Percentiles rank a stretch among this genome's conserved stretches.
phyloP scores from a whole-genome alignment of 306 rosid species.

The Begonia loranthoides region DNA sequence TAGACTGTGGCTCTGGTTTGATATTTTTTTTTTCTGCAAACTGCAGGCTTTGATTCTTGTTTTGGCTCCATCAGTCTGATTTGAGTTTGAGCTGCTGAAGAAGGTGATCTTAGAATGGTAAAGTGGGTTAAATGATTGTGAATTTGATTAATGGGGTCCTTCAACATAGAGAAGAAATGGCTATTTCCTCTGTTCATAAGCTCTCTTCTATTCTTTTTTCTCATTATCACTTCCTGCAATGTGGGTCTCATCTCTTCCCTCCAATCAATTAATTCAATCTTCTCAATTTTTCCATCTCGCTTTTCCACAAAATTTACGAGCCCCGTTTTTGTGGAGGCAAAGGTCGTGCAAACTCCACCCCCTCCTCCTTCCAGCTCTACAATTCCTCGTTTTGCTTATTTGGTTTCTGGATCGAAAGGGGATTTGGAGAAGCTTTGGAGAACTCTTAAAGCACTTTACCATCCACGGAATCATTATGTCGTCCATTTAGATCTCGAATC shows the following conservation, averaged over 20 bases:
- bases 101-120: conserved; percentile 1
- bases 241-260: conserved; percentile 57
- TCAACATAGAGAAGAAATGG: conserved; percentile 79
- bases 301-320: conserved; percentile 21
- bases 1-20: not conserved
- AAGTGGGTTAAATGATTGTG: conserved; percentile 9
- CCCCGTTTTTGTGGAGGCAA: conserved; percentile 32
- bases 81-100: not conserved
- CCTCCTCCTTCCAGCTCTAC: conserved; percentile 24
- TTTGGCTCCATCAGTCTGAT: conserved; percentile 7
- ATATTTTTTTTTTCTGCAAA: not conserved
- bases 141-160: conserved; percentile 34
- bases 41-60: conserved; percentile 2
- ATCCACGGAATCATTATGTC: conserved; percentile 81
- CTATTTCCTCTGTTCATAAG: conserved; percentile 46
- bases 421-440: conserved; percentile 95
- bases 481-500: conserved; percentile 89
- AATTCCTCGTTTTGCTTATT: conserved; percentile 73
- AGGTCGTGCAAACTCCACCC: conserved; percentile 23
- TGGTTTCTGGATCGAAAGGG: conserved; percentile 88
- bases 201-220: conserved; percentile 47
- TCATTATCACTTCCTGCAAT: conserved; percentile 63
- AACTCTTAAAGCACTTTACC: conserved; percentile 69
- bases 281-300: conserved; percentile 49
- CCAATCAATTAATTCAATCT: conserved; percentile 55